Evolutionary conservation across 306 rosid genomes (phyloP), one percentile per base, ranked within the genome.

Genomic region (Medicago arabica): DNA sequence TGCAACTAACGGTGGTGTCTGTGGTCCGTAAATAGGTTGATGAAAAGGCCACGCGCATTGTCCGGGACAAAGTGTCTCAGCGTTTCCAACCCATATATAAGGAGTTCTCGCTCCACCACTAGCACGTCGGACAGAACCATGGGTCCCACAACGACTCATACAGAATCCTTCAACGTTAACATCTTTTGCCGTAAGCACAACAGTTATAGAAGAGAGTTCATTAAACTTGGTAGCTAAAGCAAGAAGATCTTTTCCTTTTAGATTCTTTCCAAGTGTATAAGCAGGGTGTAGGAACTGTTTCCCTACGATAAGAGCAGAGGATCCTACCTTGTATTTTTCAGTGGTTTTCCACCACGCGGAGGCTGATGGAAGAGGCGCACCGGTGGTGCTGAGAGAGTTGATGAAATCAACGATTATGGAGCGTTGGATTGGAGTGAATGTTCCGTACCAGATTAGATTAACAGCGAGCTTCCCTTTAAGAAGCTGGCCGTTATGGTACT

Each of bases 41-140:
- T 95, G 97, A 58, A 95, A 95, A 0, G 98, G 98, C 98, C 98
- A 94, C 6, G 98, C 97, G 77, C 98, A 94, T 50, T 85, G 88
- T 8, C 97, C 98, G 0, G 98, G 95, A 54, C 98, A 95, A 76
- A 90, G 92, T 2, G 74, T 16, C 86, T 88, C 98, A 4, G 98
- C 87, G 83, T 92, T 95, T 2, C 98, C 97, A 0, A 95, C 97
- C 98, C 98, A 95, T 0, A 92, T 25, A 7, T 85, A 95, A 13
- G 98, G 96, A 0, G 16, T 40, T 6, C 87, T 75, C 0, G 80
- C 16, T 8, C 43, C 79, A 0, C 87, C 91, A 0, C 19, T 40
- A 0, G 17, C 9, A 13, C 36, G 67, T 1, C 40, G 85, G 69
- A 25, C 66, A 36, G 94, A 84, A 3, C 91, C 87, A 66, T 95